Conservation (phyloP, 106 monocot species). For the Phalaenopsis equestris region DNA sequence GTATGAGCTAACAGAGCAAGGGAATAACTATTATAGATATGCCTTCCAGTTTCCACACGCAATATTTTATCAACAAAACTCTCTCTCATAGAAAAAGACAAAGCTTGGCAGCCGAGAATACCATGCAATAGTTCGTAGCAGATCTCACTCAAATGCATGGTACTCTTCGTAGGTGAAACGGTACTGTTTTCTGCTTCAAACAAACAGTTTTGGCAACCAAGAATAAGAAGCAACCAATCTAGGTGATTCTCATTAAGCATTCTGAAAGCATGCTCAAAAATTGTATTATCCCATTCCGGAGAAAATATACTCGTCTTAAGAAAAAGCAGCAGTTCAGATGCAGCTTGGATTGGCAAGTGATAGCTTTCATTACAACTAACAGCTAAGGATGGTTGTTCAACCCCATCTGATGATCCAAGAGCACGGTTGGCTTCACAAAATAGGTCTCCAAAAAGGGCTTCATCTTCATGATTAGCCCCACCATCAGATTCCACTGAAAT, state of each 20-base stretch:
- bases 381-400: slow-evolving; percentile 40
- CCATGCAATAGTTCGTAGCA: slow-evolving; percentile 79
- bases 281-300: slow-evolving; percentile 36
- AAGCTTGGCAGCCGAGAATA: slow-evolving; percentile 42
- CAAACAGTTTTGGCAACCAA: slow-evolving; percentile 35
- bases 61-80: slow-evolving; percentile 70
- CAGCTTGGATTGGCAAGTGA: slow-evolving; percentile 47
- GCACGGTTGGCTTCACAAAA: slow-evolving; percentile 81
- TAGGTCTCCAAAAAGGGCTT: slow-evolving; percentile 96
- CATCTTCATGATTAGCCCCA: slow-evolving; percentile 73
- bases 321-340: slow-evolving; percentile 56
- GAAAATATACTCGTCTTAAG: slow-evolving; percentile 63
- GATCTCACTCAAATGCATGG: slow-evolving; percentile 32
- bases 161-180: slow-evolving; percentile 9
- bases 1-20: slow-evolving; percentile 64
- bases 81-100: slow-evolving; percentile 42
- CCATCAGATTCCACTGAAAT: slow-evolving; percentile 44
- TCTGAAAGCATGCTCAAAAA: slow-evolving; percentile 66
- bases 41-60: slow-evolving; percentile 53
- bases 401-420: slow-evolving; percentile 35
- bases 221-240: slow-evolving; percentile 42
- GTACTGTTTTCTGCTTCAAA: slow-evolving; percentile 35
- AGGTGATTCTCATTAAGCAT: slow-evolving; percentile 52
- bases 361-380: slow-evolving; percentile 13
- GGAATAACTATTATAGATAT: slow-evolving; percentile 55